Percentiles rank a stretch among this genome's conserved stretches.
Conservation (phyloP, 768 basidiomycete genomes). For the Floccularia luteovirens region DNA sequence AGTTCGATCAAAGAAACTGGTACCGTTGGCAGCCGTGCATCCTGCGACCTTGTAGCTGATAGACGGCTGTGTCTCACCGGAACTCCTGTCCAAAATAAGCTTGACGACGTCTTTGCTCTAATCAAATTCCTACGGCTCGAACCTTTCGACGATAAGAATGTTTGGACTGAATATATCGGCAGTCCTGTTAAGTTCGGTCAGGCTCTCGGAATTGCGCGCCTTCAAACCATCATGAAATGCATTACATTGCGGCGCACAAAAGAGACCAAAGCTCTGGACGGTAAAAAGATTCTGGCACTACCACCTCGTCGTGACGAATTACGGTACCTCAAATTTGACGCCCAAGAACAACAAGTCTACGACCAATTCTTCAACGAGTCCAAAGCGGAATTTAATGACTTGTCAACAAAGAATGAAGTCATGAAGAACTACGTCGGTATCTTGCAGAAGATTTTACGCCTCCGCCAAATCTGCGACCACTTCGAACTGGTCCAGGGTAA, state of each 20-base stretch:
- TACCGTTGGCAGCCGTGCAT: constrained; percentile 92
- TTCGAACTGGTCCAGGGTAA: constrained; percentile 81
- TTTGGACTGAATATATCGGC: constrained; percentile 92
- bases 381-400: constrained; percentile 85
- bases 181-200: constrained; percentile 90
- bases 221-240: constrained; percentile 95
- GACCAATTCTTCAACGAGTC: constrained; percentile 84
- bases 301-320: constrained; percentile 90
- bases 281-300: constrained; percentile 77
- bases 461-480: constrained; percentile 98
- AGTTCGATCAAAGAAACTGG: constrained; percentile 96
- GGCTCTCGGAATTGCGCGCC: constrained; percentile 80
- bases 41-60: constrained; percentile 91
- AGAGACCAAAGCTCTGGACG: constrained; percentile 75
- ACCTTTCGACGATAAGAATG: constrained; percentile 88
- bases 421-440: constrained; percentile 99
- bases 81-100: constrained; percentile 97
- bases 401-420: constrained; percentile 84
- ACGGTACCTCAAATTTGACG: constrained; percentile 76
- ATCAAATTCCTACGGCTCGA: constrained; percentile 91
- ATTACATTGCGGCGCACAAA: constrained; percentile 96
- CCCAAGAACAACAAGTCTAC: constrained; percentile 80
- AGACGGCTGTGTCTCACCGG: constrained; percentile 93
- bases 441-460: constrained; percentile 89
- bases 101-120: constrained; percentile 95